Conservation (phyloP, 108 stramenopile genomes). For the Fragilaria radians region DNA sequence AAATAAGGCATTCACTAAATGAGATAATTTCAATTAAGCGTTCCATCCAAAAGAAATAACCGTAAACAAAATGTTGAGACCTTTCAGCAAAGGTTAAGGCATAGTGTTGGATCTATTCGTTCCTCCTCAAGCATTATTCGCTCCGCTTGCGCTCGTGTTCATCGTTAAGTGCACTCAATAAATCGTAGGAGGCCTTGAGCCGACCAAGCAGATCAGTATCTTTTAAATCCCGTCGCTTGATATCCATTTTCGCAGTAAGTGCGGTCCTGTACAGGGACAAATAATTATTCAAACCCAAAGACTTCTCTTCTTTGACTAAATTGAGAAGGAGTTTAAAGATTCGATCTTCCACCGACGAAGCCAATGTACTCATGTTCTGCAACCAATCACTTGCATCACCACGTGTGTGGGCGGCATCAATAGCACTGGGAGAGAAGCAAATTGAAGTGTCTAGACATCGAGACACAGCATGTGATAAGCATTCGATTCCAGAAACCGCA, state of each 20-base stretch:
- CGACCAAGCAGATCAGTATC: background rate
- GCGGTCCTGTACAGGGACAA: conserved; percentile 57
- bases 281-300: conserved; percentile 25
- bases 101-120: too few relatives aligned
- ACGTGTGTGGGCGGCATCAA: conserved; percentile 14
- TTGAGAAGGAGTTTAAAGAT: conserved; percentile 60
- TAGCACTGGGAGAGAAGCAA: conserved; percentile 41
- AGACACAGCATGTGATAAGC: conserved; percentile 49
- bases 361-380: conserved; percentile 57
- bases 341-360: conserved; percentile 51
- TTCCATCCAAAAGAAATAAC: too few relatives aligned
- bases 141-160: too few relatives aligned
- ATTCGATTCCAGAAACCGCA: conserved; percentile 60
- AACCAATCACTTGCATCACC: conserved; percentile 35
- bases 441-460: conserved; percentile 63
- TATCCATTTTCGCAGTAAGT: conserved; percentile 44
- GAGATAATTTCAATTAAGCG: too few relatives aligned
- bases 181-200: background rate
- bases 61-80: too few relatives aligned
- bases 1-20: too few relatives aligned
- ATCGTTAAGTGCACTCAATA: background rate
- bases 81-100: too few relatives aligned
- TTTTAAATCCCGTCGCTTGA: background rate
- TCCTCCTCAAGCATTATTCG: too few relatives aligned
- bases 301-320: conserved; percentile 55